Percentiles rank a stretch among this genome's conserved stretches.
Evolutionary conservation across 1,139 yeast genomes (phyloP).

Genomic region (Saccharomyces hybrid): DNA sequence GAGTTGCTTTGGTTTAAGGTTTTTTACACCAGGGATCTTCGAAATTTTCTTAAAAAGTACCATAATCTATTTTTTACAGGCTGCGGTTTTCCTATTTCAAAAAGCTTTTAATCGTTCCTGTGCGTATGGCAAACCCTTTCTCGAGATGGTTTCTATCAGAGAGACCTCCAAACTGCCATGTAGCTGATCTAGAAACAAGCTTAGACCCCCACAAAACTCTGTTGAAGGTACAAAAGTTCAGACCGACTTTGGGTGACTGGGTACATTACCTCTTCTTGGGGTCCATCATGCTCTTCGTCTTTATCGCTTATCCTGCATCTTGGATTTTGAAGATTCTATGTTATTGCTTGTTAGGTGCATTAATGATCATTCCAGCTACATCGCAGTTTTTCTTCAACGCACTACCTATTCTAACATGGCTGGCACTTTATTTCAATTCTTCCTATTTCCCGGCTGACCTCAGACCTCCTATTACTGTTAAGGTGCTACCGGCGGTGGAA

Average conservation of each 20-base stretch:
- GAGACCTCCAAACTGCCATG: constrained; percentile 46
- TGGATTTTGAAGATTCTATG: constrained; percentile 27
- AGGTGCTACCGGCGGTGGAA: constrained; percentile 88
- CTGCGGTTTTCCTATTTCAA: background rate
- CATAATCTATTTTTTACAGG: background rate
- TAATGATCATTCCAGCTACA: constrained; percentile 61
- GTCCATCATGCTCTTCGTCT: constrained; percentile 44
- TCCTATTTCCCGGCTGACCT: constrained; percentile 66
- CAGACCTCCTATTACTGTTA: constrained; percentile 87
- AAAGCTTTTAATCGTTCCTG: background rate
- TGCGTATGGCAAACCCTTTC: constrained; percentile 28
- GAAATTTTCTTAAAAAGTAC: background rate
- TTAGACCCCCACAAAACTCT: constrained; percentile 48
- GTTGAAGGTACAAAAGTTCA: constrained; percentile 41
- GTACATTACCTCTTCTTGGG: constrained; percentile 46
- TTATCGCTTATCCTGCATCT: constrained; percentile 33
- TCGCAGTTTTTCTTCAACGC: constrained; percentile 82
- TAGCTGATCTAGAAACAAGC: constrained; percentile 53
- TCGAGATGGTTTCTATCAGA: constrained; percentile 51
- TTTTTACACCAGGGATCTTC: background rate
- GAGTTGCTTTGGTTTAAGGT: background rate
- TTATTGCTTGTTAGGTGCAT: constrained; percentile 21
- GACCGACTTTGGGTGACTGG: constrained; percentile 41
- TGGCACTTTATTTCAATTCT: constrained; percentile 72
- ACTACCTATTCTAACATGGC: constrained; percentile 83